phyloP scores from a whole-genome alignment of 164 flowering plant species.

The Buxus sempervirens region DNA sequence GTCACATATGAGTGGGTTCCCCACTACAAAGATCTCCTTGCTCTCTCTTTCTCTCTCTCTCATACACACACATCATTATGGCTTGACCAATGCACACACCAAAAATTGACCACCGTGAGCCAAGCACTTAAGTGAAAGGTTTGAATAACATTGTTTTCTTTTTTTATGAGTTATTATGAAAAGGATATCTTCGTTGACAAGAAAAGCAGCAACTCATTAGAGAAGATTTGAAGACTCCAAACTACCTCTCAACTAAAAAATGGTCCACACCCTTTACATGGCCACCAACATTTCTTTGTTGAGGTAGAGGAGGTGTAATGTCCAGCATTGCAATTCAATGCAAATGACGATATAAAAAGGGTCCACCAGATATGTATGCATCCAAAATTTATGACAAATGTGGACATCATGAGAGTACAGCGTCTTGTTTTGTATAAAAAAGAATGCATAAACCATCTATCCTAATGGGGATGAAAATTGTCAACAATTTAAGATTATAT shows the following conservation, averaged over 20 bases:
- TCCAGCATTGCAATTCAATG: neutral
- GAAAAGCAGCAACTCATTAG: neutral
- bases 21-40: constrained; percentile 1
- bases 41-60: neutral
- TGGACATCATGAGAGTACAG: too few relatives aligned
- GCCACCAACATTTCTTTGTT: neutral
- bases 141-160: too few relatives aligned
- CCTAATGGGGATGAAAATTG: too few relatives aligned
- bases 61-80: neutral
- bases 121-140: neutral
- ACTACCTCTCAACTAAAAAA: neutral
- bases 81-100: neutral
- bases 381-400: too few relatives aligned
- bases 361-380: neutral
- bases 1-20: constrained; percentile 10
- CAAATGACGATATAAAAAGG: neutral
- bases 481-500: too few relatives aligned
- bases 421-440: too few relatives aligned
- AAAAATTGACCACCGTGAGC: neutral
- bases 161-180: too few relatives aligned
- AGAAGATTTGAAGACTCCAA: neutral
- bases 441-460: too few relatives aligned
- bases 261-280: constrained; percentile 1
- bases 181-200: constrained; percentile 2
- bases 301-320: neutral